Evolutionary conservation across 257 asterid species (phyloP).

Genomic region (Nicotiana paniculata): DNA sequence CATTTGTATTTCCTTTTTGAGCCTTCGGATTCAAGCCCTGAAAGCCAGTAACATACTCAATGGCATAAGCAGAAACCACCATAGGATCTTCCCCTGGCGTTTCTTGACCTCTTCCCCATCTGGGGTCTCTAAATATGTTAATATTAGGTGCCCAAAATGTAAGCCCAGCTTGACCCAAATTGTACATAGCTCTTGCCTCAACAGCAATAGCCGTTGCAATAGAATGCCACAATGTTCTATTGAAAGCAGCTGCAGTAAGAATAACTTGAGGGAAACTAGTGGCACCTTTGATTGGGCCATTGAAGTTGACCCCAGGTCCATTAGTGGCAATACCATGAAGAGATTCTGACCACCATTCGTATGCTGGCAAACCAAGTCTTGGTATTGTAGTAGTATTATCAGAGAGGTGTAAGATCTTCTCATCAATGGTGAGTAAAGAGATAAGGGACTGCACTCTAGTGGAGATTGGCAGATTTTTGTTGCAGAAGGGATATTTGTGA

Average conservation of each 20-base stretch:
- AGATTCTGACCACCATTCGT: slow-evolving; percentile 96
- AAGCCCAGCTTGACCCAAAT: slow-evolving; percentile 73
- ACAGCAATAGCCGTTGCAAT: slow-evolving; percentile 56
- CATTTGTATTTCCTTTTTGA: neutral
- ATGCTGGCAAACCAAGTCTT: slow-evolving; percentile 66
- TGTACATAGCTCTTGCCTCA: slow-evolving; percentile 82
- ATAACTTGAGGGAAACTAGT: slow-evolving; percentile 86
- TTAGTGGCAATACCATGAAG: slow-evolving; percentile 77
- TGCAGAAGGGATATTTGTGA: slow-evolving; percentile 55
- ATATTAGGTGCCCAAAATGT: slow-evolving; percentile 95
- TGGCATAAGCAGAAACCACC: slow-evolving; percentile 57
- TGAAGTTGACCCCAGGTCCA: slow-evolving; percentile 76
- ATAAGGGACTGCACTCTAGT: slow-evolving; percentile 54
- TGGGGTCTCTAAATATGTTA: slow-evolving; percentile 81
- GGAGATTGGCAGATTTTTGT: slow-evolving; percentile 41
- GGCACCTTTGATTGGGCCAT: slow-evolving; percentile 56
- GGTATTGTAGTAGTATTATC: slow-evolving; percentile 56
- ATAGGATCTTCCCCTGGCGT: slow-evolving; percentile 97
- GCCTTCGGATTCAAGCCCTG: slow-evolving; percentile 29
- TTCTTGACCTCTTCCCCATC: slow-evolving; percentile 99
- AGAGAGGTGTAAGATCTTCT: slow-evolving; percentile 65
- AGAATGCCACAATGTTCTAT: slow-evolving; percentile 57
- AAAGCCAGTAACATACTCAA: slow-evolving; percentile 67
- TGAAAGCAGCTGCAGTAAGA: slow-evolving; percentile 69
- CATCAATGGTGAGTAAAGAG: slow-evolving; percentile 59